These are phyloP conservation scores for Crucibulum laeve DNA, from an alignment of 768 basidiomycete species.

Conservation along the genomic window DNA sequence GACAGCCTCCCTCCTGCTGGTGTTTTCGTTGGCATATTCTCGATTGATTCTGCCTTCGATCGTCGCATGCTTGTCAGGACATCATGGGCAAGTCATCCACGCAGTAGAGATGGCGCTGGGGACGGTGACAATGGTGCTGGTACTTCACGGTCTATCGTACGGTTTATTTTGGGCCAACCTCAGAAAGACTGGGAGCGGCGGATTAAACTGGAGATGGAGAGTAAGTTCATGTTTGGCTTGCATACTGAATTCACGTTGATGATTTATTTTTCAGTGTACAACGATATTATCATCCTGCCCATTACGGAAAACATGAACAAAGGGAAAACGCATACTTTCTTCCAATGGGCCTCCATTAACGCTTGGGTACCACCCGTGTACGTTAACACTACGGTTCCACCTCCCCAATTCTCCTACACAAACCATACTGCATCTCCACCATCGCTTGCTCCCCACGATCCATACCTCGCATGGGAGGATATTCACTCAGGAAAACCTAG, in stretches of 20 bases:
- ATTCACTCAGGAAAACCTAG: conserved; percentile 32
- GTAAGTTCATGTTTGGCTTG: conserved; percentile 41
- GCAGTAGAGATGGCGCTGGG: conserved; percentile 72
- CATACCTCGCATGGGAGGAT: conserved; percentile 53
- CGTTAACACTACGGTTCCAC: conserved; percentile 36
- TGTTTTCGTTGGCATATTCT: conserved; percentile 86
- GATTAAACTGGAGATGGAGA: conserved; percentile 85
- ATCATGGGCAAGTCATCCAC: conserved; percentile 83
- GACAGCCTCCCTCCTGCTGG: conserved; percentile 79
- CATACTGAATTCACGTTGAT: conserved; percentile 6
- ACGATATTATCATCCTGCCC: conserved; percentile 83
- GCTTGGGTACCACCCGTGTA: conserved; percentile 88
- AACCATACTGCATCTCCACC: conserved; percentile 53
- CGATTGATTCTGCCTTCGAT: conserved; percentile 79
- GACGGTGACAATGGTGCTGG: conserved; percentile 65
- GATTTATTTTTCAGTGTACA: conserved; percentile 50
- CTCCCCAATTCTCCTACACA: conserved; percentile 63
- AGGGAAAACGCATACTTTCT: conserved; percentile 90
- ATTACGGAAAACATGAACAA: conserved; percentile 93
- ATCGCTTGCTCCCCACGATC: conserved; percentile 67
- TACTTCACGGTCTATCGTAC: conserved; percentile 79
- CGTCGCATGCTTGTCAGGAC: conserved; percentile 83
- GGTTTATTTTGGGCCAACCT: conserved; percentile 88
- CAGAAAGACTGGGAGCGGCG: conserved; percentile 73
- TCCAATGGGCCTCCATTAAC: conserved; percentile 87